Evolutionary conservation across 140 eudicot genomes (phyloP).

Genomic region (Stevia rebaudiana): DNA sequence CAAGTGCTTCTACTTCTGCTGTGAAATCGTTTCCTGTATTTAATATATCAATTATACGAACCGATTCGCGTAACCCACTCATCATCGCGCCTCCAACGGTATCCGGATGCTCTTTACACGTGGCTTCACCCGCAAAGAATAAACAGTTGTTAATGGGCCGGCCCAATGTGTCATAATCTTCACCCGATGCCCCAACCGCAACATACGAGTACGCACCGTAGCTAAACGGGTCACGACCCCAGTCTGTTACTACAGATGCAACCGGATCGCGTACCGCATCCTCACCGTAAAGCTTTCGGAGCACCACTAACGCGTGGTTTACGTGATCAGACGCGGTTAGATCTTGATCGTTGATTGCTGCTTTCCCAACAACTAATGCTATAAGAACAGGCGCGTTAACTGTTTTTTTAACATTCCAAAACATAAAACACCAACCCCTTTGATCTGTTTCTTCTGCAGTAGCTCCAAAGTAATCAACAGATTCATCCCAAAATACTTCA

Average conservation of each 20-base stretch:
- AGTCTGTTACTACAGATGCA: constrained; percentile 87
- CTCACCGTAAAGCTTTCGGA: constrained; percentile 86
- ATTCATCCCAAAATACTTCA: constrained; percentile 95
- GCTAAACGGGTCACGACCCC: constrained; percentile 97
- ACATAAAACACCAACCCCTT: constrained; percentile 96
- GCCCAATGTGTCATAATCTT: constrained; percentile 86
- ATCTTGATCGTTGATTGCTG: constrained; percentile 63
- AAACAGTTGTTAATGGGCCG: constrained; percentile 77
- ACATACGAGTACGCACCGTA: constrained; percentile 97
- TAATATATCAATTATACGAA: constrained; percentile 78
- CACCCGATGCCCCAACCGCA: constrained; percentile 94
- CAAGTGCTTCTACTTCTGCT: constrained; percentile 87
- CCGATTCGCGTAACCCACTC: constrained; percentile 97
- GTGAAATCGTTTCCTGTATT: constrained; percentile 73
- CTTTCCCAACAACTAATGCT: constrained; percentile 91
- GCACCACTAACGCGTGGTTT: constrained; percentile 64
- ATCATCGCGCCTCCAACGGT: constrained; percentile 99
- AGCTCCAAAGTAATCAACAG: constrained; percentile 95
- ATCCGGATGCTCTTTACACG: constrained; percentile 98
- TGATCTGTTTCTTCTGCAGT: constrained; percentile 73
- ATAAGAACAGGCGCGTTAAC: constrained; percentile 97
- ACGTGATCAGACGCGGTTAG: constrained; percentile 61
- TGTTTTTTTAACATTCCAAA: constrained; percentile 93
- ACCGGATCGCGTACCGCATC: constrained; percentile 70
- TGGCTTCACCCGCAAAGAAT: constrained; percentile 99